A percentile compares a stretch with the other conserved stretches of the same genome.
Conservation (phyloP, 306 rosid genomes). For the Cicer pinnatifidum region DNA sequence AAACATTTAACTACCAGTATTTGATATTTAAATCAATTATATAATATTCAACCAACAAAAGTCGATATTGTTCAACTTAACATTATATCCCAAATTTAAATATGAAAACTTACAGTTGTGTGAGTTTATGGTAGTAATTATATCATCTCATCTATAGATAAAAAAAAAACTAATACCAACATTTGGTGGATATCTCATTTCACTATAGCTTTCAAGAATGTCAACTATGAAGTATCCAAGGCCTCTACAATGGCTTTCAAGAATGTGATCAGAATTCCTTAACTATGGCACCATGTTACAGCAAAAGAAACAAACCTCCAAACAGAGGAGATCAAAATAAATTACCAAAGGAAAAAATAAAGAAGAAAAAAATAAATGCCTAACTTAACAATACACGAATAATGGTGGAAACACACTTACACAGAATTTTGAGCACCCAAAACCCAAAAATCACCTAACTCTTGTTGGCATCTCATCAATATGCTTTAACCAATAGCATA, state of each 20-base stretch:
- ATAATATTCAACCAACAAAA: no score
- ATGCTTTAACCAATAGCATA: slow-evolving; percentile 60
- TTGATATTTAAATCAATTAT: no score
- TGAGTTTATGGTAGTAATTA: no score
- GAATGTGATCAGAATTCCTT: slow-evolving; percentile 38
- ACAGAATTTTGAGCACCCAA: slow-evolving; percentile 51
- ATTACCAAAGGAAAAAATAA: slow-evolving; percentile 38
- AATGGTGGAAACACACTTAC: slow-evolving; percentile 47
- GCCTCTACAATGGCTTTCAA: slow-evolving; percentile 54
- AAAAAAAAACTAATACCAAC: not conserved
- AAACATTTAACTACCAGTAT: no score
- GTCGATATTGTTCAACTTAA: no score
- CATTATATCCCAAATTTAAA: no score
- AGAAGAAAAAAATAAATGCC: slow-evolving; percentile 42
- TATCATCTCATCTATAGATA: no score
- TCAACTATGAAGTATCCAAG: slow-evolving; percentile 44
- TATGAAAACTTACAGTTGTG: no score
- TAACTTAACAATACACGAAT: slow-evolving; percentile 58
- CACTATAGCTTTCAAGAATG: slow-evolving; percentile 26
- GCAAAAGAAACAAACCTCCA: slow-evolving; percentile 43
- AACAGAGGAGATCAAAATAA: slow-evolving; percentile 49
- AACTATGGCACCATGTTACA: slow-evolving; percentile 48
- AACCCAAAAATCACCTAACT: slow-evolving; percentile 51
- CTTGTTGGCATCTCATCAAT: slow-evolving; percentile 30
- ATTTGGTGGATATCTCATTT: slow-evolving; percentile 30